Base-by-base conservation (phyloP, 2,329 filamentous ascomycete genomes). In the Albifimbria verrucaria region DNA sequence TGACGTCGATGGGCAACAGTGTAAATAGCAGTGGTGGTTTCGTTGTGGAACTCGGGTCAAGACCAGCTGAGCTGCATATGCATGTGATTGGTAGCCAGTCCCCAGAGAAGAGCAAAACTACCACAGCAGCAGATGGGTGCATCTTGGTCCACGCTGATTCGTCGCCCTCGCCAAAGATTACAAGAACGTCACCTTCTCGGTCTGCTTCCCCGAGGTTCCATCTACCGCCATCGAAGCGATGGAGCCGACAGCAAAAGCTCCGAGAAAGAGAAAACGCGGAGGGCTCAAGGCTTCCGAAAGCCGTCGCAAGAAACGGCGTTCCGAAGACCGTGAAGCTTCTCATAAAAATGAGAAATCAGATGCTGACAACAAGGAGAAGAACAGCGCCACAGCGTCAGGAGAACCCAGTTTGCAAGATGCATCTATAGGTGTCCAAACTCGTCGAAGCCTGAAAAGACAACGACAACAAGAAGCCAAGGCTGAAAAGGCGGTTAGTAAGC, bases 1-100 rank as follows among this genome's bases (percentile, higher is more conserved):
- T n/a, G n/a, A n/a, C n/a, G n/a, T n/a, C 67, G 12, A 58, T 74
- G 49, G 76, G 72, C 52, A 73, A 77, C 41, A 71, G 65, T 7
- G 78, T 78, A 46, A 77, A 81, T 53, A 70, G 67, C 28, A 77
- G 76, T 57, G 71, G 80, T 61, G 65, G 77, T 49, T 68, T 82
- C 6, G 72, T 77, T 3, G 72, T 76, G n/a, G 77, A 81, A 57
- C 63, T 81, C 9, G 79, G 80, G 56, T 70, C 74, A 23, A 69
- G 67, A 21, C 69, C 67, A 48, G 67, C 68, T 54, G 61, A 67
- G 12, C 60, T 62, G 26, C 59, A 59, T 7, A 51, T 59, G 26
- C 55, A 57, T 50, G 55, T 59, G 28, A 47, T 48, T 46, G 52
- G 54, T 25, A 55, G 53, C 11, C 53, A 54, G 12, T 62, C 59